Evolutionary conservation across 306 rosid species (phyloP).

Genomic region (Elaeagnus macrophylla): DNA sequence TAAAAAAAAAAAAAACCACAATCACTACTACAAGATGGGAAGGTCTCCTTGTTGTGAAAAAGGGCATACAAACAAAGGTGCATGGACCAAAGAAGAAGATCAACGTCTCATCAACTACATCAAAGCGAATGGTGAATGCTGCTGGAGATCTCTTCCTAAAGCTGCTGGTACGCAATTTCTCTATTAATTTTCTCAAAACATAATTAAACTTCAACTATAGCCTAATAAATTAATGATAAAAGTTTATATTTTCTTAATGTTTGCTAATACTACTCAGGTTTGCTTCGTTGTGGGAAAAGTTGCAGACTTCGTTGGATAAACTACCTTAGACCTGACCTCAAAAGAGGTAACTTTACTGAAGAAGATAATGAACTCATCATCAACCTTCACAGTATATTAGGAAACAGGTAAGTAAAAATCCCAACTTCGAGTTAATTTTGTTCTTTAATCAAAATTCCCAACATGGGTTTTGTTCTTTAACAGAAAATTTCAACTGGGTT

Average conservation of each 20-base stretch:
- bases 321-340: slow-evolving; percentile 63
- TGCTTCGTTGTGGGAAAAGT: slow-evolving; percentile 71
- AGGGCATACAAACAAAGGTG: slow-evolving; percentile 66
- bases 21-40: neutral
- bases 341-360: slow-evolving; percentile 63
- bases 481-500: too few species aligned
- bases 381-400: slow-evolving; percentile 61
- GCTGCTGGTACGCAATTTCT: slow-evolving; percentile 45
- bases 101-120: slow-evolving; percentile 55
- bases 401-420: slow-evolving; percentile 47
- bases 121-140: slow-evolving; percentile 55
- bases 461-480: too few species aligned
- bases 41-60: slow-evolving; percentile 74
- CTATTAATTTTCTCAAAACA: neutral
- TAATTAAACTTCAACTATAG: neutral
- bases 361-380: slow-evolving; percentile 68
- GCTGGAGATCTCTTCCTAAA: slow-evolving; percentile 70
- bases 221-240: neutral
- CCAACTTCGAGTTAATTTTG: too few species aligned
- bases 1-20: too few species aligned
- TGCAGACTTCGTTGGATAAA: slow-evolving; percentile 73
- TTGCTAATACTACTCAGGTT: slow-evolving; percentile 20
- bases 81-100: slow-evolving; percentile 76
- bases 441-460: too few species aligned
- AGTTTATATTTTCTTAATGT: neutral